These are phyloP conservation scores for Diaporthe sp. DNA, from an alignment of 2,329 filamentous ascomycete genomes.

Conservation along the genomic window DNA sequence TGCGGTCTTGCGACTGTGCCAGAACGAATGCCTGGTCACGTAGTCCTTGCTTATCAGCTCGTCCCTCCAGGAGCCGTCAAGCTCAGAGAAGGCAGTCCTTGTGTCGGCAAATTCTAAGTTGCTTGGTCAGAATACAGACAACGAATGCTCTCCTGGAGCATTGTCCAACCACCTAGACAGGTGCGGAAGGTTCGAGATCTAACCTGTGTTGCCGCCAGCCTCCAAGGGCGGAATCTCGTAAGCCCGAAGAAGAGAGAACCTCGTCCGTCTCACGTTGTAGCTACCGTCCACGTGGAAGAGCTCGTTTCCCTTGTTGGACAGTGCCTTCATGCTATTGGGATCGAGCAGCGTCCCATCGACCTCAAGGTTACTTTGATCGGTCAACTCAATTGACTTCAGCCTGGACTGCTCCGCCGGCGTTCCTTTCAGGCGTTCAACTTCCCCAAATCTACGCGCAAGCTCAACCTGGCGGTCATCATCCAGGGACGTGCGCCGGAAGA, in stretches of 20 bases:
- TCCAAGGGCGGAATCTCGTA: conserved; percentile 33
- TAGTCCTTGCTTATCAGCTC: conserved; percentile 31
- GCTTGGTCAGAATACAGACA: not conserved
- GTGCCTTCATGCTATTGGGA: conserved; percentile 6
- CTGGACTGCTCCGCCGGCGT: conserved; percentile 11
- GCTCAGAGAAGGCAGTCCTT: conserved; percentile 37
- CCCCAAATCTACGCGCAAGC: conserved; percentile 33
- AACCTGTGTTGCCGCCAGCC: conserved; percentile 33
- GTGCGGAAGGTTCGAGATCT: not conserved
- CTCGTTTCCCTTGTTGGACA: conserved; percentile 33
- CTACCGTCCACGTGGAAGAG: conserved; percentile 36
- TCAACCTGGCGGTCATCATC: conserved; percentile 33
- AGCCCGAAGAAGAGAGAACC: conserved; percentile 36
- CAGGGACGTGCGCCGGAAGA: conserved; percentile 34
- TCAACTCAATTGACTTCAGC: conserved; percentile 29
- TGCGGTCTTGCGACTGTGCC: conserved; percentile 53
- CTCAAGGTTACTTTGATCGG: conserved; percentile 39
- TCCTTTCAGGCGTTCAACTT: conserved; percentile 31
- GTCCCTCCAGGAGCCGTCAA: conserved; percentile 4
- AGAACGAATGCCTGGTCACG: conserved; percentile 49
- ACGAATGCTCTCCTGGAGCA: not conserved
- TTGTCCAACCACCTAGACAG: too few relatives aligned
- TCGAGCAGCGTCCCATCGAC: conserved; percentile 28
- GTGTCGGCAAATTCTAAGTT: conserved; percentile 34
- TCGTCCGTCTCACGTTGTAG: conserved; percentile 35